These are phyloP conservation scores for Ramichloridium luteum DNA, from an alignment of 2,329 filamentous ascomycete genomes.

Conservation along the genomic window DNA sequence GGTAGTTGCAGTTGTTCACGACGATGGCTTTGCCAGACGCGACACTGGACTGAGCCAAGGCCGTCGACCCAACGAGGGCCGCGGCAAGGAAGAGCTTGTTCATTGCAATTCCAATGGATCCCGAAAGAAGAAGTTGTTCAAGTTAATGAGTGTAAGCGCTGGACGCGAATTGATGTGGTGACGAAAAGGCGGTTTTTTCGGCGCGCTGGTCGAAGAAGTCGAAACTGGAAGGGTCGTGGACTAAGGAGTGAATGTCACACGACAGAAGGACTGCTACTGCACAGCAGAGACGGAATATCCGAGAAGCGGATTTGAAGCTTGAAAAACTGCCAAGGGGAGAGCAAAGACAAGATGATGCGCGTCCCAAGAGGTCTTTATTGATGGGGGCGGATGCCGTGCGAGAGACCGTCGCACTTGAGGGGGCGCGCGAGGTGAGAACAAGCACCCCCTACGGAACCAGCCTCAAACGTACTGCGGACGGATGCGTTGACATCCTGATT, in stretches of 20 bases:
- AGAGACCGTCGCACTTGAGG: no score
- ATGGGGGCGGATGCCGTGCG: slow-evolving; percentile 2
- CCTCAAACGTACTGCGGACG: no score
- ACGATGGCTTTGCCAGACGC: slow-evolving; percentile 19
- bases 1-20: slow-evolving; percentile 23
- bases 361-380: slow-evolving; percentile 29
- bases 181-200: no score
- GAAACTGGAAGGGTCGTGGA: no score
- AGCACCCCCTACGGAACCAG: no score
- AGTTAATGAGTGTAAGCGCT: slow-evolving; percentile 20
- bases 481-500: no score
- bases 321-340: no score
- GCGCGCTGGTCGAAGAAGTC: no score
- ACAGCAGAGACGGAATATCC: slow-evolving; percentile 23
- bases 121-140: slow-evolving; percentile 5
- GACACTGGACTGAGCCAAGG: slow-evolving; percentile 11
- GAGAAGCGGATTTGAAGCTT: slow-evolving; percentile 17
- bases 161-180: no score
- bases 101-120: no score
- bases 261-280: slow-evolving; percentile 23
- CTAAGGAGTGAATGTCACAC: slow-evolving; percentile 19
- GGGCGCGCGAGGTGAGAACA: no score
- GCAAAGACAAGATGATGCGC: slow-evolving; percentile 12
- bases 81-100: slow-evolving; percentile 12
- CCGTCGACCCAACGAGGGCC: slow-evolving; percentile 15